phyloP scores from a whole-genome alignment of 805 yeast species.

The Myxozyma nipponensis region DNA sequence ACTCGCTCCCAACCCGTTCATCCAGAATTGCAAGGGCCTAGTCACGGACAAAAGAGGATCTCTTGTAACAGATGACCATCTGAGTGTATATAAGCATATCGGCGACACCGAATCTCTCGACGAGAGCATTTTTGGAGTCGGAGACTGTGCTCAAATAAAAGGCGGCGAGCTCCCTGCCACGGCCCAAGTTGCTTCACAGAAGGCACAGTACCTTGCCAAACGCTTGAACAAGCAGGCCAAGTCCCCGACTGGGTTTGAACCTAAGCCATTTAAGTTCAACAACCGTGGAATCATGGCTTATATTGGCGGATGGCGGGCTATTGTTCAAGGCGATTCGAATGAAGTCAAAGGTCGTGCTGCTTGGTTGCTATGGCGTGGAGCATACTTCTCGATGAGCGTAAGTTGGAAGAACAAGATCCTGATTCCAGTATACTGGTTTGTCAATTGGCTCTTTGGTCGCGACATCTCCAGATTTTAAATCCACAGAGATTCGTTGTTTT shows the following conservation, averaged over 20 bases:
- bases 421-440: slow-evolving; percentile 25
- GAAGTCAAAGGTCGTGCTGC: slow-evolving; percentile 43
- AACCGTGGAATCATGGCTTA: slow-evolving; percentile 68
- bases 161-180: slow-evolving; percentile 67
- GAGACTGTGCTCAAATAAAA: slow-evolving; percentile 65
- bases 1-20: slow-evolving; percentile 60
- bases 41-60: slow-evolving; percentile 52
- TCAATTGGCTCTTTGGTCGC: slow-evolving; percentile 25
- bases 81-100: slow-evolving; percentile 48
- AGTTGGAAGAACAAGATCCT: slow-evolving; percentile 23
- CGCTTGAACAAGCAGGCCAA: slow-evolving; percentile 52
- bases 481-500: too few species aligned
- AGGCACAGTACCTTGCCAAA: slow-evolving; percentile 60
- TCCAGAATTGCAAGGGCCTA: slow-evolving; percentile 45
- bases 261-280: slow-evolving; percentile 56
- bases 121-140: slow-evolving; percentile 63
- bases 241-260: slow-evolving; percentile 44
- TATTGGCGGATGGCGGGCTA: slow-evolving; percentile 43
- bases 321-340: slow-evolving; percentile 16
- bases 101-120: slow-evolving; percentile 5
- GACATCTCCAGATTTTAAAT: slow-evolving; percentile 23
- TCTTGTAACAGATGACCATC: slow-evolving; percentile 64
- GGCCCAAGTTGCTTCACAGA: slow-evolving; percentile 59
- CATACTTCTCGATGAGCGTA: slow-evolving; percentile 45
- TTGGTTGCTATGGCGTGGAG: slow-evolving; percentile 67